These are phyloP conservation scores for Cantharellus anzutake DNA, from an alignment of 768 basidiomycete species.

Conservation along the genomic window DNA sequence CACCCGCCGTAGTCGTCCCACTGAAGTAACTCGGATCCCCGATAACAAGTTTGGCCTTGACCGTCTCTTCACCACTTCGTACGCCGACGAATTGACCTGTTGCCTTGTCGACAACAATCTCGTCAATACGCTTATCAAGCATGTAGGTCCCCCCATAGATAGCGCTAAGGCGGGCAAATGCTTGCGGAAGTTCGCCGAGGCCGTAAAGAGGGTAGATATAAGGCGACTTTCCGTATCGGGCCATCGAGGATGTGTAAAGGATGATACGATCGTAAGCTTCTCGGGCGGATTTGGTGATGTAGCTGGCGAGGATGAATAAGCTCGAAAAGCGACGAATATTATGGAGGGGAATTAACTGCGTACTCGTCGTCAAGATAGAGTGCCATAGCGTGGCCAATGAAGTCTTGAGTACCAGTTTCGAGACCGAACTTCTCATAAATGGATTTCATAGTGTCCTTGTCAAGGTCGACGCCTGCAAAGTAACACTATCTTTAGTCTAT, in stretches of 20 bases:
- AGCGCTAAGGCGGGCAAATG: conserved; percentile 92
- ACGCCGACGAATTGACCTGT: conserved; percentile 84
- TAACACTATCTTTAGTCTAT: not conserved
- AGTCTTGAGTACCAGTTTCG: conserved; percentile 95
- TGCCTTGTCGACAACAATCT: conserved; percentile 66
- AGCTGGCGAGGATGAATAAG: conserved; percentile 29
- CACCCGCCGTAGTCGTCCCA: conserved; percentile 30
- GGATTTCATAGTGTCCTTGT: conserved; percentile 78
- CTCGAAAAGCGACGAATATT: not conserved
- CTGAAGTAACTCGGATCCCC: conserved; percentile 97
- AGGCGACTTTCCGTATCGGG: conserved; percentile 96
- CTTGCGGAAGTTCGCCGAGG: conserved; percentile 95
- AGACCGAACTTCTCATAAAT: conserved; percentile 96
- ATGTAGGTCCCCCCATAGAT: conserved; percentile 99
- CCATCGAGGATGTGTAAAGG: conserved; percentile 96
- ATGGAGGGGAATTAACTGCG: conserved; percentile 17
- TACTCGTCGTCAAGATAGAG: conserved; percentile 95
- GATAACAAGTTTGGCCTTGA: conserved; percentile 93
- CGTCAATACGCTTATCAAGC: conserved; percentile 89
- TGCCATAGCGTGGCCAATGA: conserved; percentile 98
- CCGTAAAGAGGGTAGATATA: conserved; percentile 99
- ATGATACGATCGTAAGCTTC: conserved; percentile 86
- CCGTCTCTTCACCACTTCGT: conserved; percentile 72
- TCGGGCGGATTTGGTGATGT: conserved; percentile 82
- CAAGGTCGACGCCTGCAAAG: conserved; percentile 58